Evolutionary conservation across 139 green algal genomes (phyloP).

Genomic region (Picochlorum sp.): DNA sequence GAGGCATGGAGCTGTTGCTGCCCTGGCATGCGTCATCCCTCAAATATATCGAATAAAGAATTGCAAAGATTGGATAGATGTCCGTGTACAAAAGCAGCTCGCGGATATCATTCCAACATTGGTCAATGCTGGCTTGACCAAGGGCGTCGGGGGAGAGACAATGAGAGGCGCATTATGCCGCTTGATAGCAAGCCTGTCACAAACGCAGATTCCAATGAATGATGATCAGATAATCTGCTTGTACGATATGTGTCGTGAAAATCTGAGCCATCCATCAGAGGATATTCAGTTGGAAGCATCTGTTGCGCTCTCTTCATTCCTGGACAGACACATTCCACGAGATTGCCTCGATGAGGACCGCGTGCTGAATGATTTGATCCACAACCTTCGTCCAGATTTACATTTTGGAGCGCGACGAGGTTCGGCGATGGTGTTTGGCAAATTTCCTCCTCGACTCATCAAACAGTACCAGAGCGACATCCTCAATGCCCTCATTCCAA

Average conservation of each 20-base stretch:
- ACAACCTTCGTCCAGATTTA: neutral
- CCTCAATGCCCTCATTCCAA: conserved; percentile 21
- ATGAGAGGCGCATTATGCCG: conserved; percentile 73
- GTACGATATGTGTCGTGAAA: conserved; percentile 55
- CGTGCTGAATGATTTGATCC: neutral
- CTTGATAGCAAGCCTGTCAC: conserved; percentile 24
- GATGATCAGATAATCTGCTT: conserved; percentile 34
- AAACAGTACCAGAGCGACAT: conserved; percentile 21
- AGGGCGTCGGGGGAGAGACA: conserved; percentile 83
- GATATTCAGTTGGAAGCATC: conserved; percentile 56
- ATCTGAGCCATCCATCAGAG: conserved; percentile 59
- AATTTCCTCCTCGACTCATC: conserved; percentile 11
- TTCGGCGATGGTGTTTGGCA: conserved; percentile 15
- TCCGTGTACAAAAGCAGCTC: conserved; percentile 4
- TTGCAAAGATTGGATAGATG: neutral
- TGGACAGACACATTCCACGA: conserved; percentile 17
- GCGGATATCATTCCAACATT: conserved; percentile 46
- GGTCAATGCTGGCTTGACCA: conserved; percentile 62
- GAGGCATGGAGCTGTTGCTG: conserved; percentile 72
- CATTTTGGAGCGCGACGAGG: conserved; percentile 16
- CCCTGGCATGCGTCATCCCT: conserved; percentile 61
- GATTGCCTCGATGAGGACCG: neutral
- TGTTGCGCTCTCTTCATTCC: conserved; percentile 48
- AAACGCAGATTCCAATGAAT: conserved; percentile 31
- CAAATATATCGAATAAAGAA: conserved; percentile 19